Evolutionary conservation across 176 grass and related monocot genomes (phyloP).

Genomic region (Aechmea fasciata): DNA sequence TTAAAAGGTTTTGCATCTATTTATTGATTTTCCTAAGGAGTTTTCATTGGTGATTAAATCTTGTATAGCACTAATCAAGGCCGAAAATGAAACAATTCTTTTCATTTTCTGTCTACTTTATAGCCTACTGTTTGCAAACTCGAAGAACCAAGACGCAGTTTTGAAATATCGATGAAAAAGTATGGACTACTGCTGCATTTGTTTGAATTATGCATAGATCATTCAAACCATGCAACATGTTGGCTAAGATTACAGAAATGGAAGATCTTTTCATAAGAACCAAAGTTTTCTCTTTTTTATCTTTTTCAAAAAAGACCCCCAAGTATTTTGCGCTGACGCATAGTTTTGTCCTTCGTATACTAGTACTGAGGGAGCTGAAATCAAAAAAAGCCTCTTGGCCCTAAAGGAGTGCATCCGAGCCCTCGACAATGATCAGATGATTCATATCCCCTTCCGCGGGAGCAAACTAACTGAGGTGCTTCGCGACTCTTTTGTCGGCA

Average conservation of each 20-base stretch:
- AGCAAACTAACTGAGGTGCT: constrained; percentile 85
- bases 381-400: constrained; percentile 73
- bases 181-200: background rate
- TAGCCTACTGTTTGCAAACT: too few species aligned
- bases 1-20: constrained; percentile 41
- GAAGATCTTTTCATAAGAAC: too few species aligned
- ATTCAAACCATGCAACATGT: too few species aligned
- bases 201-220: background rate
- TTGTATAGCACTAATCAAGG: too few species aligned
- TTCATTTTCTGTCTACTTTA: too few species aligned
- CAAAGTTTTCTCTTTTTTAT: too few species aligned
- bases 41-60: background rate
- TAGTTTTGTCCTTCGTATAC: background rate
- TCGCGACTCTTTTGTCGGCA: constrained; percentile 68
- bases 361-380: constrained; percentile 48
- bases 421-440: constrained; percentile 72
- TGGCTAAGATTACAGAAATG: too few species aligned
- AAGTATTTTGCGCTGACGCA: too few species aligned
- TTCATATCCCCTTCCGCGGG: constrained; percentile 74
- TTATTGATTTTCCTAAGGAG: background rate
- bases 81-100: too few species aligned
- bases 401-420: constrained; percentile 82
- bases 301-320: too few species aligned
- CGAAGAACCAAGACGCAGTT: too few species aligned
- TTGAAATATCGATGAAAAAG: too few species aligned